Conservation (phyloP, 441 rosid genomes). For the Erysimum pusillum region DNA sequence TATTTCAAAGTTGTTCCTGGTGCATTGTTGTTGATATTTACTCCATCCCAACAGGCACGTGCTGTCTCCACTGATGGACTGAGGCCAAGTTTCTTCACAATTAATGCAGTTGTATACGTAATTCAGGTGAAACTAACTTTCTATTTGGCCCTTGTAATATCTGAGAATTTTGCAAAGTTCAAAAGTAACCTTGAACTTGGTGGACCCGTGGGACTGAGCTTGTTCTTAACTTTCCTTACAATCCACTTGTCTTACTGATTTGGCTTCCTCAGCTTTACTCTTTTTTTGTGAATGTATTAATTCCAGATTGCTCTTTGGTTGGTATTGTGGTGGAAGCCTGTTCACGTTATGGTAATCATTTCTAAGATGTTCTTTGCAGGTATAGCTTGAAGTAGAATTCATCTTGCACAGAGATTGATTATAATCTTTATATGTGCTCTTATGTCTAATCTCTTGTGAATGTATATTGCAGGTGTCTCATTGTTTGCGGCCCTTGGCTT, state of each 20-base stretch:
- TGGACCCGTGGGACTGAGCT: no score
- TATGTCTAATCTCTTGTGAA: conserved; percentile 23
- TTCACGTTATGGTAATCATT: conserved; percentile 60
- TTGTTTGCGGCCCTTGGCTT: conserved; percentile 88
- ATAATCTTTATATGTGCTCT: no score
- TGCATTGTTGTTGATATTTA: no score
- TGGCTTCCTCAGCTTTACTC: no score
- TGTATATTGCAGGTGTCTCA: conserved; percentile 65
- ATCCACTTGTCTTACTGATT: no score
- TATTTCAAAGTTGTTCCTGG: no score
- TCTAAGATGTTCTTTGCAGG: conserved; percentile 94
- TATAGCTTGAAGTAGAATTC: no score
- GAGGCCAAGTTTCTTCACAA: conserved; percentile 79
- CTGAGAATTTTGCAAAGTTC: background rate
- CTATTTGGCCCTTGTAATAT: background rate
- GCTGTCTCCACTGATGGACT: conserved; percentile 88
- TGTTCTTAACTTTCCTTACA: no score
- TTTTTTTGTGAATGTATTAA: conserved; percentile 26
- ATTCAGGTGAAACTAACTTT: conserved; percentile 80
- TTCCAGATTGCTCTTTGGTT: conserved; percentile 84
- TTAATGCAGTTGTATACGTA: conserved; percentile 76
- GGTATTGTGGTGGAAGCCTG: conserved; percentile 84
- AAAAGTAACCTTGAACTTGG: background rate
- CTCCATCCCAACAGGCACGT: conserved; percentile 97
- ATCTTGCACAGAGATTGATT: no score